Evolutionary conservation across 2,329 filamentous ascomycete species (phyloP).

Genomic region (Trichoderma gracile): DNA sequence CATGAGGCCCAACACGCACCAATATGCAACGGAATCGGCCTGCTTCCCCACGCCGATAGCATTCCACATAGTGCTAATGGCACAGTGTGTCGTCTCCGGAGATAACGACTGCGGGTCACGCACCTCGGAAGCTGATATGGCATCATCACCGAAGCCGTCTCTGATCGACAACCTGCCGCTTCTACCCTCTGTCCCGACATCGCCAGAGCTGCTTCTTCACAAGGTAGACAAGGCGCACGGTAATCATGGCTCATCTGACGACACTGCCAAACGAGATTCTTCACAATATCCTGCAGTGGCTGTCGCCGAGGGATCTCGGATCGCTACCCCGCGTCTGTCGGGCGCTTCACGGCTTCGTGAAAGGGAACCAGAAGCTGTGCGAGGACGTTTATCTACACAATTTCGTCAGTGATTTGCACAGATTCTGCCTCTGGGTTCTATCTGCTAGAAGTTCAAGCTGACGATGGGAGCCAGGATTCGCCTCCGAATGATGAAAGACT

Average conservation of each 20-base stretch:
- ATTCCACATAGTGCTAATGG: neutral
- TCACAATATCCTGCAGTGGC: conserved; percentile 58
- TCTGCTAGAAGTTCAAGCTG: neutral
- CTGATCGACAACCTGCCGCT: neutral
- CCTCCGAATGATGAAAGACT: conserved; percentile 39
- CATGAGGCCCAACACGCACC: neutral
- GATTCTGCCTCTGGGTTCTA: neutral
- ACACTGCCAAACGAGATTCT: conserved; percentile 63
- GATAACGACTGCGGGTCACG: neutral
- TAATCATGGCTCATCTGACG: conserved; percentile 28
- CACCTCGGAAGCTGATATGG: conserved; percentile 1
- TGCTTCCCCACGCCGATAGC: neutral
- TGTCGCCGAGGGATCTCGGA: conserved; percentile 58
- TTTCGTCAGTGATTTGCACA: conserved; percentile 46
- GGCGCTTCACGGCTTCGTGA: conserved; percentile 55
- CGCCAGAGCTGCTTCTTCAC: neutral
- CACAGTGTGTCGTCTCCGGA: conserved; percentile 8
- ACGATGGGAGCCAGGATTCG: conserved; percentile 26
- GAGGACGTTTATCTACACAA: conserved; percentile 61
- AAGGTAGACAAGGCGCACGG: neutral
- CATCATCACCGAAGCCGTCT: conserved; percentile 15
- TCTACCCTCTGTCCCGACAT: neutral
- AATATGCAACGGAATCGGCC: neutral
- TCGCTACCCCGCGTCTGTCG: conserved; percentile 54
- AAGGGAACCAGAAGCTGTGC: conserved; percentile 59